A percentile compares a stretch with the other conserved stretches of the same genome.
phyloP scores from a whole-genome alignment of 345 rosid species.

The Aquilaria sinensis region DNA sequence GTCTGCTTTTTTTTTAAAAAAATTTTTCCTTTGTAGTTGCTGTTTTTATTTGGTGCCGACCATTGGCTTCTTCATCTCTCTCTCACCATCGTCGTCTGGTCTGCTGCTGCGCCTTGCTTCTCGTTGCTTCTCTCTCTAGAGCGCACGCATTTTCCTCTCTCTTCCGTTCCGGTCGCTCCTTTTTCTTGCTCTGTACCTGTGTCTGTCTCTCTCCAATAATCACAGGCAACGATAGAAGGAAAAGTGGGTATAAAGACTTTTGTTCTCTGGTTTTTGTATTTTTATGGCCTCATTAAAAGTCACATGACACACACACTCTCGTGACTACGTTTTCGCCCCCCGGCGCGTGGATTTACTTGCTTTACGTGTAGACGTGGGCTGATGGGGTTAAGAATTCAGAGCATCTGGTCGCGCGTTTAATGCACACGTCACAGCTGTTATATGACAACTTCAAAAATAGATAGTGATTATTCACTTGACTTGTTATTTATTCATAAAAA shows the following conservation, averaged over 20 bases:
- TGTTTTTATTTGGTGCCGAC: slow-evolving; percentile 10
- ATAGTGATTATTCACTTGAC: too few species aligned
- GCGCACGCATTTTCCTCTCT: neutral
- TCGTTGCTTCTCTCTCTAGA: neutral
- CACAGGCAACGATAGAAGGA: slow-evolving; percentile 16
- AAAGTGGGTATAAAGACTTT: slow-evolving; percentile 20
- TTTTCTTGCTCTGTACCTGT: neutral
- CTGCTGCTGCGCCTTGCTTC: neutral
- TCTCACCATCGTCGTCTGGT: neutral
- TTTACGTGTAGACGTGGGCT: too few species aligned
- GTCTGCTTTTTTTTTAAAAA: neutral
- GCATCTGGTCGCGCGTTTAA: too few species aligned
- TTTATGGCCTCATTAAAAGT: slow-evolving; percentile 21
- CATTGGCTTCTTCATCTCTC: slow-evolving; percentile 5
- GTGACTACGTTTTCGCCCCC: too few species aligned
- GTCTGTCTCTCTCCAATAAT: slow-evolving; percentile 23
- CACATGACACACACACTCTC: slow-evolving; percentile 22
- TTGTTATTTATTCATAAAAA: too few species aligned
- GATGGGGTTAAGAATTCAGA: too few species aligned
- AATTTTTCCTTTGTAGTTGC: too few species aligned
- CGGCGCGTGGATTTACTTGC: too few species aligned
- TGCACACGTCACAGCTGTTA: too few species aligned
- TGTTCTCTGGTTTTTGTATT: slow-evolving; percentile 29
- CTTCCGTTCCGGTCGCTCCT: neutral
- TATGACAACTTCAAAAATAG: too few species aligned